These are phyloP conservation scores for Dalbergia oliveri DNA, from an alignment of 306 rosid genomes.

Conservation along the genomic window DNA sequence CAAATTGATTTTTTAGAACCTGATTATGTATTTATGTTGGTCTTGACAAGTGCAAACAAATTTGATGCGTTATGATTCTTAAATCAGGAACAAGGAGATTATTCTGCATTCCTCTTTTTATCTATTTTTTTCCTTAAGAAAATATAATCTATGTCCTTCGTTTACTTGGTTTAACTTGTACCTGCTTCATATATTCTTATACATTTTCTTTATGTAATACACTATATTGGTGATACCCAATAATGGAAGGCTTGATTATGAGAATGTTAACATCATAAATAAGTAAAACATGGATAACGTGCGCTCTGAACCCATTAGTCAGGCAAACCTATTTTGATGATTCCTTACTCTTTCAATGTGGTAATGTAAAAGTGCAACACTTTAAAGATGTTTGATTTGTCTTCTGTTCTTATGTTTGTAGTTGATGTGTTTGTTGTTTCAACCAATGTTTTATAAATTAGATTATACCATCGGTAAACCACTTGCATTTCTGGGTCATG, in stretches of 20 bases:
- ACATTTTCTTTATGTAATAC: not conserved
- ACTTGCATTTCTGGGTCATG: no score
- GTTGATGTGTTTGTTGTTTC: conserved; percentile 1
- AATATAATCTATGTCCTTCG: no score
- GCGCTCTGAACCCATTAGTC: conserved; percentile 6
- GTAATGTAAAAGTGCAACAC: not conserved
- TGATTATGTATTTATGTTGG: not conserved
- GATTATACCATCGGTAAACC: no score
- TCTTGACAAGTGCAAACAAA: conserved; percentile 9
- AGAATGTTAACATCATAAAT: conserved; percentile 1
- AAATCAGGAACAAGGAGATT: no score
- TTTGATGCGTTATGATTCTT: conserved; percentile 12
- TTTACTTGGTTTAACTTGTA: not conserved
- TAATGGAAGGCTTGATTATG: not conserved
- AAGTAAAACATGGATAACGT: not conserved
- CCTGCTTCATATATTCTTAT: not conserved
- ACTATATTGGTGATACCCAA: not conserved
- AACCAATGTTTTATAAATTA: not conserved
- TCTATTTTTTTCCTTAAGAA: no score
- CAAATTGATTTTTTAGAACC: not conserved
- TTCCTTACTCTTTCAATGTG: not conserved
- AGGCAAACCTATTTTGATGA: not conserved
- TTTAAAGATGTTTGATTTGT: not conserved
- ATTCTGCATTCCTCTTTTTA: no score
- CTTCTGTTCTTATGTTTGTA: not conserved